Evolutionary conservation across 2,329 filamentous ascomycete species (phyloP), one percentile per base, ranked within the genome.

Genomic region (Aspergillus unguis): DNA sequence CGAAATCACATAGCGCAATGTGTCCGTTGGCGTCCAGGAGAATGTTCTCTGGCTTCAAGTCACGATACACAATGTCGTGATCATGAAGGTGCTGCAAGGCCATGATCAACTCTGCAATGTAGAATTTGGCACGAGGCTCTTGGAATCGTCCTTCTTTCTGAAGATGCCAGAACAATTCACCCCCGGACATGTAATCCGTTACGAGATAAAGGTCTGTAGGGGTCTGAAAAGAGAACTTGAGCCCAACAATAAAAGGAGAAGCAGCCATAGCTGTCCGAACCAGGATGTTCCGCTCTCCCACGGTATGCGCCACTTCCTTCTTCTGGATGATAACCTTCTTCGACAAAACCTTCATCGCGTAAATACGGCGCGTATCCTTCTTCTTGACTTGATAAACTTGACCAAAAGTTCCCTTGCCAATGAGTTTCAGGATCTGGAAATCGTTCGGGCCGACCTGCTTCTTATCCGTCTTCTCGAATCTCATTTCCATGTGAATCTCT

Each of bases 301-400:
- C 86, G 0, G 94, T 99, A 70, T 99, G 94, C 11, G 92, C 91
- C 45, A 99, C 91, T 72, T 99, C 94, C 75, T 99, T 99, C 83
- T 99, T 99, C 75, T 99, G 94, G 27, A 99, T 94, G 65, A 99
- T 99, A 48, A 99, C 94, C 79, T 99, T 99, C 80, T 99, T 99
- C 46, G 94, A 96, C 31, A 99, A 78, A 1, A 99, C 92, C 74
- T 99, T 99, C 94, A 99, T 99, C 57, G 94, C 94, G 67, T 99
- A 99, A 56, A 99, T 96, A 41, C 94, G 86, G 64, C 86, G 85
- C 0, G 92, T 96, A 70, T 99, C 94, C 78, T 90, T 94, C 82
- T 99, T 99, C 63, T 90, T 87, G 5, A 99, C 94, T 71, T 99
- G 94, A 70, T 97, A 99, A 2, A 99, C 94, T 71, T 99, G 94